phyloP scores from a whole-genome alignment of 2,329 filamentous ascomycete species.

The Capronia coronata region DNA sequence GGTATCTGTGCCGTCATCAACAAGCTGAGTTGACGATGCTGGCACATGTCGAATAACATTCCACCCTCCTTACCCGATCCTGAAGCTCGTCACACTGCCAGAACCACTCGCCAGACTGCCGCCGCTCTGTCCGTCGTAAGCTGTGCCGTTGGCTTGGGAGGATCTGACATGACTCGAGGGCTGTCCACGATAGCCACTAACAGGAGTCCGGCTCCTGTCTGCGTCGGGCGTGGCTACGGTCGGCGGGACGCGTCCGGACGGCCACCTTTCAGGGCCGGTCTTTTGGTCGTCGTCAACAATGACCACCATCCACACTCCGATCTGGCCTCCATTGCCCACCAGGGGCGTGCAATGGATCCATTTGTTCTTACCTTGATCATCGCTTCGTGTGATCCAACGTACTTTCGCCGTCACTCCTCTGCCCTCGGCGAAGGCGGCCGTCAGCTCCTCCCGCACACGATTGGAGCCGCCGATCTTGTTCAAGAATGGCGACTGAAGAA shows the following conservation, averaged over 20 bases:
- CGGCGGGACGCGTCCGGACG: slow-evolving; percentile 15
- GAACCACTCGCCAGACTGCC: slow-evolving; percentile 13
- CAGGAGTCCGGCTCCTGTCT: slow-evolving; percentile 10
- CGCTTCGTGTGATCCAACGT: slow-evolving; percentile 55
- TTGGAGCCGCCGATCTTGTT: slow-evolving; percentile 43
- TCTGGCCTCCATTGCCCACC: slow-evolving; percentile 57
- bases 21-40: neutral
- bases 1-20: too few relatives aligned
- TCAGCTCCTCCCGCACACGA: slow-evolving; percentile 49
- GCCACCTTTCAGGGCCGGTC: slow-evolving; percentile 9
- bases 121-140: slow-evolving; percentile 9
- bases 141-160: slow-evolving; percentile 2
- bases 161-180: slow-evolving; percentile 9
- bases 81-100: slow-evolving; percentile 20
- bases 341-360: slow-evolving; percentile 76
- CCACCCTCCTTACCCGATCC: slow-evolving; percentile 13
- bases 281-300: slow-evolving; percentile 62
- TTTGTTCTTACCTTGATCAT: slow-evolving; percentile 52
- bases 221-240: slow-evolving; percentile 15
- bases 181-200: slow-evolving; percentile 4
- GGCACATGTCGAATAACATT: neutral
- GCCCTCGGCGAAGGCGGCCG: slow-evolving; percentile 59
- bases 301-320: slow-evolving; percentile 74
- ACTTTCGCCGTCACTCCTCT: slow-evolving; percentile 69
- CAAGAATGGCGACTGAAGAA: slow-evolving; percentile 53